Evolutionary conservation across 2,329 filamentous ascomycete genomes (phyloP).

Genomic region (Trichophyton simii): DNA sequence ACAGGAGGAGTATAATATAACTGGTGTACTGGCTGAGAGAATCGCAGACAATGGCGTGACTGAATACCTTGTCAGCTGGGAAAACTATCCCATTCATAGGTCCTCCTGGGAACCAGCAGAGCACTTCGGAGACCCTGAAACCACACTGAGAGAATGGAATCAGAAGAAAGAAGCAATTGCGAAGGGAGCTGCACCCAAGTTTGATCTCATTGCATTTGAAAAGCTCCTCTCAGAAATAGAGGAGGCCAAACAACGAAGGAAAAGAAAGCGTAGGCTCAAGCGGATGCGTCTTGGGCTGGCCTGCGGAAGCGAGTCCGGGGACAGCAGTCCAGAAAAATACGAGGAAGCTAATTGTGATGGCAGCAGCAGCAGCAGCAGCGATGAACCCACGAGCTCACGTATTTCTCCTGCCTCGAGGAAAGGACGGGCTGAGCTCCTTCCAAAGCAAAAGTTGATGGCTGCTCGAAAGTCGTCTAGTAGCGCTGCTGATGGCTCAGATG

Average conservation of each 20-base stretch:
- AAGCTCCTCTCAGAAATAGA: slow-evolving; percentile 16
- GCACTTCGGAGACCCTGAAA: slow-evolving; percentile 26
- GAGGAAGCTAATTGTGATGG: background rate
- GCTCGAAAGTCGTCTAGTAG: background rate
- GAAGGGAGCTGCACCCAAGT: slow-evolving; percentile 19
- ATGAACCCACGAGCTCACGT: background rate
- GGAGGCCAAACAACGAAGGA: slow-evolving; percentile 17
- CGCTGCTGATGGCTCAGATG: background rate
- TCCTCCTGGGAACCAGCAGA: slow-evolving; percentile 43
- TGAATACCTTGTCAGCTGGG: slow-evolving; percentile 53
- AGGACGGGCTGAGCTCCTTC: background rate
- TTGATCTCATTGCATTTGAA: slow-evolving; percentile 25
- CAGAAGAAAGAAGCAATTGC: slow-evolving; percentile 22
- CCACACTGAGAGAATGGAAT: slow-evolving; percentile 32
- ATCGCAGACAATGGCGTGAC: slow-evolving; percentile 20
- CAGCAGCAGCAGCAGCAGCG: background rate
- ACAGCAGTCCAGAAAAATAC: background rate
- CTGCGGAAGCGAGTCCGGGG: background rate
- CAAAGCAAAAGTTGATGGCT: background rate
- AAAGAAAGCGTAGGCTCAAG: slow-evolving; percentile 20
- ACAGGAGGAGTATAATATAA: slow-evolving; percentile 42
- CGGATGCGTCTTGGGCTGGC: slow-evolving; percentile 16
- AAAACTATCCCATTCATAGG: slow-evolving; percentile 44
- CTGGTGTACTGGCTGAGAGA: slow-evolving; percentile 41
- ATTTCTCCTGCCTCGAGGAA: background rate